These are phyloP conservation scores for Collariella sp. DNA, from an alignment of 495 filamentous ascomycete genomes.

Conservation along the genomic window DNA sequence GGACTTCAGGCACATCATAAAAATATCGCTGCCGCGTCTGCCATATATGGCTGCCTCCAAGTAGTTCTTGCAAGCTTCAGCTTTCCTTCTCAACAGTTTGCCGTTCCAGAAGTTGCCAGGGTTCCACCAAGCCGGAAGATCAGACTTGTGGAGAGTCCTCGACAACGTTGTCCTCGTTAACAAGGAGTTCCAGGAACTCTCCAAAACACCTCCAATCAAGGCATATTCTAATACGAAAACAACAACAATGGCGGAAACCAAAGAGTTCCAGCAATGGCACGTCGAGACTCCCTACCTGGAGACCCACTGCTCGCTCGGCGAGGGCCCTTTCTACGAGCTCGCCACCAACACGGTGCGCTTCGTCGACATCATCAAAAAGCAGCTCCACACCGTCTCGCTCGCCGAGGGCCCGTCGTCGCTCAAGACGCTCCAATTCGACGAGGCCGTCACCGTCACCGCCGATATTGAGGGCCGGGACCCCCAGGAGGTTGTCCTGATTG, in stretches of 20 bases:
- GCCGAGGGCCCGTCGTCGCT: constrained; percentile 53
- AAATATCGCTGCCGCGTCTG: not conserved
- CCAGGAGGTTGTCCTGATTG: constrained; percentile 59
- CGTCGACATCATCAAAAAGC: constrained; percentile 77
- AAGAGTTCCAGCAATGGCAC: constrained; percentile 35
- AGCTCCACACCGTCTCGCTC: constrained; percentile 67
- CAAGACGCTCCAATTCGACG: constrained; percentile 56
- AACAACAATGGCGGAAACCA: constrained; percentile 19
- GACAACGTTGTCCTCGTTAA: too few species aligned
- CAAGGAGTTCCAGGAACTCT: too few species aligned
- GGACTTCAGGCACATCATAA: constrained; percentile 1
- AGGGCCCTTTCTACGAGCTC: constrained; percentile 74
- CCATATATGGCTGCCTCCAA: not conserved
- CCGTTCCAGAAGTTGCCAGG: too few species aligned
- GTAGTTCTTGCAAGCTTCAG: not conserved
- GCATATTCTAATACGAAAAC: not conserved
- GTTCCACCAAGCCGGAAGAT: too few species aligned
- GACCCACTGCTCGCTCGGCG: constrained; percentile 64
- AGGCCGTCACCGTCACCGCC: constrained; percentile 68
- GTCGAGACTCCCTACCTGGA: constrained; percentile 63
- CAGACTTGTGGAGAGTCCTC: too few species aligned
- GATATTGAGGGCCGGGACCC: constrained; percentile 65
- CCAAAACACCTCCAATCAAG: too few species aligned
- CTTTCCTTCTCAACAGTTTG: too few species aligned
- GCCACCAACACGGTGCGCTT: constrained; percentile 67